Evolutionary conservation across 495 filamentous ascomycete genomes (phyloP), one percentile per base, ranked within the genome.

Genomic region (Talaromyces ruber): DNA sequence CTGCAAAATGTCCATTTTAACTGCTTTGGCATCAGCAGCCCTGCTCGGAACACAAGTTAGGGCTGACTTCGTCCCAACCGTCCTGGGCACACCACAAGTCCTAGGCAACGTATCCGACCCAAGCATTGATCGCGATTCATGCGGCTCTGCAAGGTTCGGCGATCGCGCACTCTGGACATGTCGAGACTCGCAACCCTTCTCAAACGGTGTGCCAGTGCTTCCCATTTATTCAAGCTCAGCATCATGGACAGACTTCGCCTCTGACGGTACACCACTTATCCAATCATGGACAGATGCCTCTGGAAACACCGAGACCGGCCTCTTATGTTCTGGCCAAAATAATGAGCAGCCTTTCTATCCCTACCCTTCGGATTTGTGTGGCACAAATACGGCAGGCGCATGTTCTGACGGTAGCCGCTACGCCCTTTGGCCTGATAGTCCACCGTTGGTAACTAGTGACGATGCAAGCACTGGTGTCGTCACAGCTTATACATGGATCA

Each of bases 41-140:
- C 29, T 59, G 28, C 32, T 45, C 12, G 59, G 59, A 60, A 32
- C 16, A 30, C 43, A 29, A 22, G 59, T 34, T 29, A 50, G 26
- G 14, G 43, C 59, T 24, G 25, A 30, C 28, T 60, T 58, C 11
- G 59, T 51, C 22, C 61, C 61, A 30, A 51, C 45, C 3, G 61
- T 63, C 12, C 39, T 28, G 25, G 61, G 61, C 11, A 62, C 65
- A 54, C 60, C 65, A 0, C 57, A 62, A 58, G 30, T 72, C 7
- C 22, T 74, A 14, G 71, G 68, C n/a, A 65, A 65, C 56, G 63
- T 71, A n/a, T 62, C 70, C 14, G 70, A 73, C 52, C 65, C 70
- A 16, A 58, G 57, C 1, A 59, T 72, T 32, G 64, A 69, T 54
- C 70, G 70, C 18, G 70, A 73, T 51, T 72, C 71, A 9, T 70